Conservation (phyloP, 192 early-diverging fungal species). For the Diversispora eburnea region DNA sequence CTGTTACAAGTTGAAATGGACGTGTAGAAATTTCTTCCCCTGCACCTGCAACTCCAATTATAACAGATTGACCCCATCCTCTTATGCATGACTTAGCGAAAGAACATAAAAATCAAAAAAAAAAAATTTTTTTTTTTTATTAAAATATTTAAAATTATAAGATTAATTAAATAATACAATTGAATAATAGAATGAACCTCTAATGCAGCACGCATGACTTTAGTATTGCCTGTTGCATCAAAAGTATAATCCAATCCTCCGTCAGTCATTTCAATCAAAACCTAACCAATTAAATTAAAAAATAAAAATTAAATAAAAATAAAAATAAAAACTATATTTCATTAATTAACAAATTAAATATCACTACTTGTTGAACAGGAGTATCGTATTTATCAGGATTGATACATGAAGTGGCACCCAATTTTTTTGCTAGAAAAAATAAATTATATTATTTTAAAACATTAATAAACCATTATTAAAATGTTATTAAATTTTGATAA, state of each 20-base stretch:
- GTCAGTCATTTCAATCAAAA: conserved; percentile 87
- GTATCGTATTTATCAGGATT: conserved; percentile 83
- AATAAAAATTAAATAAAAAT: neutral
- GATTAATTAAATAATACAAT: neutral
- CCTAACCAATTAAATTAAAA: conserved; percentile 27
- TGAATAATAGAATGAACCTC: conserved; percentile 54
- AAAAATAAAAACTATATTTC: neutral
- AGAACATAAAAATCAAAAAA: neutral
- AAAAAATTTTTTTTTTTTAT: neutral
- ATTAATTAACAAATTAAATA: neutral
- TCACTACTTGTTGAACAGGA: conserved; percentile 64
- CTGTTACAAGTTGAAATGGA: conserved; percentile 96
- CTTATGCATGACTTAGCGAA: conserved; percentile 60
- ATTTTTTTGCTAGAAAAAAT: conserved; percentile 38
- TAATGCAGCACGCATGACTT: conserved; percentile 92
- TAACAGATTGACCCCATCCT: conserved; percentile 88
- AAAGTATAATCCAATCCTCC: conserved; percentile 97
- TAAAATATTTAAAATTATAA: neutral
- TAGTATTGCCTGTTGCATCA: conserved; percentile 89
- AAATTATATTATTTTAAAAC: neutral
- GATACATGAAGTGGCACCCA: conserved; percentile 86
- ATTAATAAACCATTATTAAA: too few species aligned
- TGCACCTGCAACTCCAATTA: conserved; percentile 89
- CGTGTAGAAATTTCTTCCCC: conserved; percentile 91
- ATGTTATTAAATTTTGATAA: conserved; percentile 21